A percentile compares a stretch with the other conserved stretches of the same genome.
Conservation (phyloP, 176 grass and related monocot species). For the Triticum turgidum region DNA sequence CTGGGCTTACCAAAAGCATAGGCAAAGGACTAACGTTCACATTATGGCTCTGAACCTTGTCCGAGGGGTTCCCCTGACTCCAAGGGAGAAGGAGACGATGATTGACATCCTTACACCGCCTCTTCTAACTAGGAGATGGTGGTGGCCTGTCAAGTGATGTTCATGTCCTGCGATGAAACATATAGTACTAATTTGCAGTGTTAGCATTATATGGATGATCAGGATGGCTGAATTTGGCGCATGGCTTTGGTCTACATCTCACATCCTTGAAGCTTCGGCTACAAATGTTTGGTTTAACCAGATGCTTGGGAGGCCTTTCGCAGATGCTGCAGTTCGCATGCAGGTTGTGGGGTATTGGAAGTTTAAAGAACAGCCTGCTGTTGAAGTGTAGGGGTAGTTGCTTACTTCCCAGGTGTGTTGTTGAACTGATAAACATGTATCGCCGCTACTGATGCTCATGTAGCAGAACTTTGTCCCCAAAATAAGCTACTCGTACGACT, state of each 20-base stretch:
- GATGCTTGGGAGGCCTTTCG: neutral
- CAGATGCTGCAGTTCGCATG: neutral
- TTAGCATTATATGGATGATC: neutral
- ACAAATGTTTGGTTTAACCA: neutral
- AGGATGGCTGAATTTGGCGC: neutral
- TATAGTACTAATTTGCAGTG: neutral
- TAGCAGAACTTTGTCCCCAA: neutral
- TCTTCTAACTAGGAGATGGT: conserved; percentile 14
- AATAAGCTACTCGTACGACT: too few relatives aligned
- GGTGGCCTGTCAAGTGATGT: conserved; percentile 23
- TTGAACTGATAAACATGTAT: neutral
- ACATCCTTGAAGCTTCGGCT: neutral
- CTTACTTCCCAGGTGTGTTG: neutral
- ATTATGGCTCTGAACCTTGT: conserved; percentile 89
- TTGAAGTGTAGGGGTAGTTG: neutral
- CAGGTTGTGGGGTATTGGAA: neutral
- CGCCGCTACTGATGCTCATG: neutral
- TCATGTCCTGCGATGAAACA: neutral
- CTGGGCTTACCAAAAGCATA: conserved; percentile 81
- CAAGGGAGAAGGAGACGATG: conserved; percentile 82
- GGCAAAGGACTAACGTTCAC: conserved; percentile 81
- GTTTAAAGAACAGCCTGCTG: neutral
- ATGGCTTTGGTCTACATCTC: neutral
- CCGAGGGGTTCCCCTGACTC: conserved; percentile 69
- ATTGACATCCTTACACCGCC: conserved; percentile 67